phyloP scores from a whole-genome alignment of 1,284 basidiomycete genomes.

The Schizophyllum amplum region DNA sequence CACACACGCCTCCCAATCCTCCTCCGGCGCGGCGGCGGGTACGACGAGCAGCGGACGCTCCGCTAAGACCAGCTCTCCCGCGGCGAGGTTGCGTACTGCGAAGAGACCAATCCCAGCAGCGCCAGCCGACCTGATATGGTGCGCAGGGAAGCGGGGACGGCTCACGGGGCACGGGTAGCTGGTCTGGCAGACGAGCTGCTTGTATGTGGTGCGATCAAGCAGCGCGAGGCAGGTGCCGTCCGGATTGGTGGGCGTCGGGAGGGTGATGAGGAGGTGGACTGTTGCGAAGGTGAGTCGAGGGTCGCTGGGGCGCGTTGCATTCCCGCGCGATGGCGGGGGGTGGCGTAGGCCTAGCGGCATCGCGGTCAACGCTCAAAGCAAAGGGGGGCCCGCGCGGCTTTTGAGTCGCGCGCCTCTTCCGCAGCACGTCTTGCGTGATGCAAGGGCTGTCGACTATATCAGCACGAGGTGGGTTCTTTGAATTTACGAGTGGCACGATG shows the following conservation, averaged over 20 bases:
- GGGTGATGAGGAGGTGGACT: background rate
- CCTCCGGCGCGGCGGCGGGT: background rate
- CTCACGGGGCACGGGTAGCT: background rate
- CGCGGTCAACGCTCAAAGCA: too few species aligned
- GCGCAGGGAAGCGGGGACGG: background rate
- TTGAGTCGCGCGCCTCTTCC: too few species aligned
- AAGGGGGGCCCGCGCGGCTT: too few species aligned
- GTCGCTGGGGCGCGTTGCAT: too few species aligned
- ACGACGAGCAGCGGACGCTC: constrained; percentile 3
- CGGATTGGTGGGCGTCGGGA: background rate
- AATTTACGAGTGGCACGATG: too few species aligned
- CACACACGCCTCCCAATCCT: background rate
- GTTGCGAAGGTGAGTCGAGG: background rate
- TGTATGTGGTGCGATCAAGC: background rate
- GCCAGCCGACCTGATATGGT: background rate
- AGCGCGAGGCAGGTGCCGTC: background rate
- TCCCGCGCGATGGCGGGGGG: too few species aligned
- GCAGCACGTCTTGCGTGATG: too few species aligned
- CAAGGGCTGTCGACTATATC: too few species aligned
- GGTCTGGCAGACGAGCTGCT: background rate
- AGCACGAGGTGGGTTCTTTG: too few species aligned
- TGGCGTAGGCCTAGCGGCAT: too few species aligned
- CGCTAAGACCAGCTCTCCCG: constrained; percentile 1
- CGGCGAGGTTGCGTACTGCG: background rate
- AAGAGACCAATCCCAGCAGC: constrained; percentile 4